Evolutionary conservation across 805 yeast genomes (phyloP).

Genomic region (Komagataella ulmi): DNA sequence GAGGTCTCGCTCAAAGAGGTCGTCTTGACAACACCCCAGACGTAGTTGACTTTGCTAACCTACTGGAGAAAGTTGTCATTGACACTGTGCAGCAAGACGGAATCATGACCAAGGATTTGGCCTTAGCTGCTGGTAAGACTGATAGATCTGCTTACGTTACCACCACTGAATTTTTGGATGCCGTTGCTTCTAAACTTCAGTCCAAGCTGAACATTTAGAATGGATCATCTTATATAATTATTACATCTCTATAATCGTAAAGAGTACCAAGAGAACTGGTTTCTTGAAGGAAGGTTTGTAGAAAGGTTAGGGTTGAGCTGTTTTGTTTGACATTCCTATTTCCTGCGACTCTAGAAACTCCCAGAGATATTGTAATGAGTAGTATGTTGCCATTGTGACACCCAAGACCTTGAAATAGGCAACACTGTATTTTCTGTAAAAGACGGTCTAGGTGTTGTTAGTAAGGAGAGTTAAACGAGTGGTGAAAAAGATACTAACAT

Average conservation of each 20-base stretch:
- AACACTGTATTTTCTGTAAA: conserved; percentile 31
- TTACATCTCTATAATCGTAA: conserved; percentile 1
- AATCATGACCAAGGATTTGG: conserved; percentile 75
- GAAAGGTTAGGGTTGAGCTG: background rate
- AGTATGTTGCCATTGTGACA: conserved; percentile 31
- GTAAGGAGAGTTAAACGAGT: background rate
- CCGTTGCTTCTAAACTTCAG: conserved; percentile 36
- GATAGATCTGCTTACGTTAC: conserved; percentile 53
- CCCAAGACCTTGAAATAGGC: conserved; percentile 32
- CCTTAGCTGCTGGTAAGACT: conserved; percentile 54
- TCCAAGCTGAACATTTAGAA: background rate
- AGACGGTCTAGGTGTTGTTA: conserved; percentile 8
- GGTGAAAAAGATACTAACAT: background rate
- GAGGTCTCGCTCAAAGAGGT: conserved; percentile 76
- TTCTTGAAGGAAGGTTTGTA: background rate
- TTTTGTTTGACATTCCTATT: conserved; percentile 6
- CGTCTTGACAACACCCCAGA: conserved; percentile 60
- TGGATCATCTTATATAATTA: background rate
- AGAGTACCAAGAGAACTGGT: conserved; percentile 2
- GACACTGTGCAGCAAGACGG: conserved; percentile 66
- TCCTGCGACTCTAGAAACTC: conserved; percentile 20
- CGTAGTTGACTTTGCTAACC: conserved; percentile 52
- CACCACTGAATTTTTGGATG: conserved; percentile 66
- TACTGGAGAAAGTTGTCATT: conserved; percentile 52
- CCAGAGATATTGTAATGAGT: conserved; percentile 30